Base-by-base conservation (phyloP, 306 rosid species). In the Cucurbita argyrosperma region DNA sequence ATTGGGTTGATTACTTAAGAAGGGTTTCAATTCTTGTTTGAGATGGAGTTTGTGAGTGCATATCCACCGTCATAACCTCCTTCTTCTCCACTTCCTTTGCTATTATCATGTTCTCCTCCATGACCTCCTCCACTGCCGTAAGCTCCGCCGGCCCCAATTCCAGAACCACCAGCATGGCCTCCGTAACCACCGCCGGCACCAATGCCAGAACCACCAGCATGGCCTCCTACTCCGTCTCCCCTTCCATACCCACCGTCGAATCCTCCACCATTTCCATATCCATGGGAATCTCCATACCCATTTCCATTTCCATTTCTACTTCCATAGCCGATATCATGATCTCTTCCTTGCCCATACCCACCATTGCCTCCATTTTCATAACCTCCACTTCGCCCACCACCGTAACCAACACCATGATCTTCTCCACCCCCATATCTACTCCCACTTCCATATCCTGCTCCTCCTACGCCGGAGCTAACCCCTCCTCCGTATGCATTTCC, bases 21-120 rank as follows among this genome's bases (percentile, higher is more conserved):
- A 12, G 42, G 42, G 8, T 26, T 59, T 59, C 10, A 30, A 6
- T 30, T 57, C 16, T 57, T 3, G 1, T 57, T 57, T 10, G 39
- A 57, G 40, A 57, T 57, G n/a, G 63, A 23, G 3, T 57, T 57
- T 57, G 23, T 23, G 39, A 26, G 86, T n/a, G 76, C 78, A 82
- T 89, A 87, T 19, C 72, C 72, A 69, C 90, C 90, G 49, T 90
- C 97, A 49, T 83, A 80, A 11, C 92, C 88, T 4, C 87, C 92
- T 0, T 84, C 89, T 64, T 76, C 83, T 30, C 82, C 83, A 4
- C 79, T 66, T 55, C 78, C 92, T 1, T 83, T 80, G 9, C 84
- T 84, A 10, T 64, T 73, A 26, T 89, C 85, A 60, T 83, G 76
- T 7, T 82, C 90, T 10, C 88, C 90, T 26, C 87, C 85, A 49